These are phyloP conservation scores for Debaryomycetaceae sp. DNA, from an alignment of 1,139 yeast genomes.

Conservation along the genomic window DNA sequence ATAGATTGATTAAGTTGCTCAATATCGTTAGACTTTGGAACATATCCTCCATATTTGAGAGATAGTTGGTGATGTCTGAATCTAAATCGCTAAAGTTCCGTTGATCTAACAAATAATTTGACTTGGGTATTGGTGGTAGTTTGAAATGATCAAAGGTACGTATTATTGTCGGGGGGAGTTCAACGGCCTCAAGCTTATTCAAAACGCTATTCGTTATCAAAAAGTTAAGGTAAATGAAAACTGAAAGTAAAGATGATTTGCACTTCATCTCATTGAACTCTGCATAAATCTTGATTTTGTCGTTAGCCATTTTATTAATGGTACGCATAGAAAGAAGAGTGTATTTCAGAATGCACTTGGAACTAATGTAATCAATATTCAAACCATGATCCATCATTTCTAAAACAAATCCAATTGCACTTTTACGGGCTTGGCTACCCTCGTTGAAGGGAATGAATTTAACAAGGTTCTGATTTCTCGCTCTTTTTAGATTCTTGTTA, in stretches of 20 bases:
- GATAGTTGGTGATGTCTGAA: constrained; percentile 1
- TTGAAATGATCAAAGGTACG: constrained; percentile 13
- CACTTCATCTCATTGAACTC: constrained; percentile 20
- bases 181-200: constrained; percentile 6
- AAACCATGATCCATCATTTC: constrained; percentile 26
- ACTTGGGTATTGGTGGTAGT: constrained; percentile 30
- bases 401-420: constrained; percentile 16
- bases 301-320: constrained; percentile 3
- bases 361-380: constrained; percentile 8
- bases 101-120: constrained; percentile 12
- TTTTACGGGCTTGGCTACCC: neutral
- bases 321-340: constrained; percentile 5
- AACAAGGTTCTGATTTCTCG: neutral
- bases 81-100: constrained; percentile 7
- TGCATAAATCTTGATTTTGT: constrained; percentile 14
- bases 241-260: constrained; percentile 21
- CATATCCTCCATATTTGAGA: constrained; percentile 6
- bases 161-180: constrained; percentile 14
- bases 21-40: constrained; percentile 8
- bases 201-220: constrained; percentile 16
- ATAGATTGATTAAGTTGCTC: constrained; percentile 7
- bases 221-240: constrained; percentile 15
- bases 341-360: constrained; percentile 5
- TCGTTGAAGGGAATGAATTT: neutral
- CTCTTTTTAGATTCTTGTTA: neutral